phyloP scores from a whole-genome alignment of 306 rosid genomes.

The Begonia masoniana region DNA sequence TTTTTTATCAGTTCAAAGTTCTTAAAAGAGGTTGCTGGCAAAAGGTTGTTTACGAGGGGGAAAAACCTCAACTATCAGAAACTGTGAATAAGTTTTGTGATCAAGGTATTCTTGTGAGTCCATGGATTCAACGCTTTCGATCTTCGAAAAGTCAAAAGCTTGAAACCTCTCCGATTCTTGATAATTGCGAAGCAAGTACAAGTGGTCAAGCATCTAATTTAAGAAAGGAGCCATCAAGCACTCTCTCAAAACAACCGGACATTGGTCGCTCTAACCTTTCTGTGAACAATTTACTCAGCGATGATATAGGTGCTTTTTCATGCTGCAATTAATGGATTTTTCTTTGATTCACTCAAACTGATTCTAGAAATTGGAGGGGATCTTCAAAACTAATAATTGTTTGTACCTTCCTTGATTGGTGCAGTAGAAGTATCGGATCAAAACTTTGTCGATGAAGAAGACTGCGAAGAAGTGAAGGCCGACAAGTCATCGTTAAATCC shows the following conservation, averaged over 20 bases:
- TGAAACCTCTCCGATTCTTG: conserved; percentile 10
- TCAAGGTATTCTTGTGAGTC: conserved; percentile 15
- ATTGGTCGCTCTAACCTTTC: too few relatives aligned
- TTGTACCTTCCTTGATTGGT: background rate
- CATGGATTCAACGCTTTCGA: conserved; percentile 48
- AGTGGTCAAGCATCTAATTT: conserved; percentile 6
- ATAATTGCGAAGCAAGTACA: conserved; percentile 3
- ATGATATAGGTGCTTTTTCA: too few relatives aligned
- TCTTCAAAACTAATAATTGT: background rate
- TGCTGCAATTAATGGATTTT: background rate
- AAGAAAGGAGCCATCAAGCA: conserved; percentile 4
- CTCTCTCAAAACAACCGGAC: conserved; percentile 9
- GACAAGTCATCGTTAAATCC: background rate
- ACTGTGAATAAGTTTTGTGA: conserved; percentile 3
- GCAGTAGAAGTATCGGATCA: conserved; percentile 17
- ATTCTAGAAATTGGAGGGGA: background rate
- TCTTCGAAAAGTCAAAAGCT: conserved; percentile 16
- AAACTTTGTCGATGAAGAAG: conserved; percentile 13
- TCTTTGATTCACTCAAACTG: too few relatives aligned
- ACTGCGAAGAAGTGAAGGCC: background rate
- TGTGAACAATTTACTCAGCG: too few relatives aligned
- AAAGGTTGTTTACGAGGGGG: conserved; percentile 25
- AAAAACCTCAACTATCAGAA: conserved; percentile 12
- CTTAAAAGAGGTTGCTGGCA: conserved; percentile 40
- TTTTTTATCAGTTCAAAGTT: conserved; percentile 31